Base-by-base conservation (phyloP, 2,329 filamentous ascomycete species). In the Xylariaceae sp. region DNA sequence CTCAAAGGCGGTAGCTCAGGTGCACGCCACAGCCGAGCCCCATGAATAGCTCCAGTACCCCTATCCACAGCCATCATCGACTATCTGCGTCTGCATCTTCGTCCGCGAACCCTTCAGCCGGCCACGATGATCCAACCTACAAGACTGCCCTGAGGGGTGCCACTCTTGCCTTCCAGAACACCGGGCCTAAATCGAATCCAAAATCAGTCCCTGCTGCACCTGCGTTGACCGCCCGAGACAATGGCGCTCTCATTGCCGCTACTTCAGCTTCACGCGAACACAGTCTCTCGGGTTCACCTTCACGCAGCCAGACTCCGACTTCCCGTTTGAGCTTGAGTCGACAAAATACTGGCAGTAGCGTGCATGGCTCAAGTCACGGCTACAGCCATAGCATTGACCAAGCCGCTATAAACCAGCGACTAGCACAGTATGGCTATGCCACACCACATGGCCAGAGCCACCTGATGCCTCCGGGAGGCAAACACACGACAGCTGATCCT, bases 111-210 rank as follows among this genome's bases (percentile, higher is more conserved):
- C 42, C 49, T 43, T 54, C 41, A 38, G 44, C 62, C 47, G 49
- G 56, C 57, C 57, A 53, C 40, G 50, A 59, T 40, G 51, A 50
- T 42, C 19, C 52, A 35, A 53, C 54, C 9, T 49, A 57, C 38
- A 51, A 54, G 34, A 60, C 71, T 12, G 74, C 75, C 37, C 62
- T 79, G 42, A 69, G 65, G 43, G 77, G 77, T 39, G 77, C 77
- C 9, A 73, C 71, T 9, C 66, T 79, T 19, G 77, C 77, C 16
- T 81, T 80, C 47, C 64, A 67, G 48, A 71, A 68, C 42, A 54
- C 52, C 12, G 36, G 45, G 0, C n/a, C 38, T 12, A 42, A 31
- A 15, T 52, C 55, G n/a, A 48, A 38, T 39, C 41, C 22, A 38
- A 37, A 4, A 35, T 47, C 22, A 39, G 44, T 9, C n/a, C n/a